Base-by-base conservation (phyloP, 2,329 filamentous ascomycete species). In the Trichoderma sp. region DNA sequence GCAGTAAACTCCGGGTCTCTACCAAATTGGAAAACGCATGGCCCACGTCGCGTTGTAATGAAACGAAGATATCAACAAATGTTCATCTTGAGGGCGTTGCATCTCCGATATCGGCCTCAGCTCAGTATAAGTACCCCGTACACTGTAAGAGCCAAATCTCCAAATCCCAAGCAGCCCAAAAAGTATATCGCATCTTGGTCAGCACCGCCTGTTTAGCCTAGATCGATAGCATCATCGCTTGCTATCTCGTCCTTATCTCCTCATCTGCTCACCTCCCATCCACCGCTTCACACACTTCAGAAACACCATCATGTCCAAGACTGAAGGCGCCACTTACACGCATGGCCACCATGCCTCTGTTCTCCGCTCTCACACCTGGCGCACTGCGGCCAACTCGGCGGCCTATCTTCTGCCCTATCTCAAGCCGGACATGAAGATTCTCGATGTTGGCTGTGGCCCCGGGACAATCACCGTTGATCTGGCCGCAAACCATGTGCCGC, bases 371-470 rank as follows among this genome's bases (percentile, higher is more conserved):
- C 81, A 83, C 72, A 73, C 73, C 17, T 74, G 72, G 67, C 81
- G 82, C 67, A 83, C 81, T 2, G 80, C 77, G 34, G 74, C 79
- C n/a, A 76, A 76, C n/a, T 80, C 79, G 52, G 81, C 81, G 2
- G 76, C 74, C 66, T 81, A 80, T 69, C 73, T 84, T 3, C 69
- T 83, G 2, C 79, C 80, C 0, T 71, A 81, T 70, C 74, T 84
- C 69, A 75, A 78, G 45, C 72, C 75, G 0, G 72, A 73, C 7
- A 76, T 80, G 75, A 72, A 69, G 22, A 76, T 84, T 54, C 79
- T 84, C 63, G 82, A 84, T 69, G 76, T 84, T 35, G 83, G 83
- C 63, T 83, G 82, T 72, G 83, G 83, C 0, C 81, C 83, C 0
- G 83, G 82, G 5, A 82, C 80, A 56, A 84, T 85, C 73, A 83